Base-by-base conservation (phyloP, 2,329 filamentous ascomycete genomes). In the Trichoderma guizhouense region DNA sequence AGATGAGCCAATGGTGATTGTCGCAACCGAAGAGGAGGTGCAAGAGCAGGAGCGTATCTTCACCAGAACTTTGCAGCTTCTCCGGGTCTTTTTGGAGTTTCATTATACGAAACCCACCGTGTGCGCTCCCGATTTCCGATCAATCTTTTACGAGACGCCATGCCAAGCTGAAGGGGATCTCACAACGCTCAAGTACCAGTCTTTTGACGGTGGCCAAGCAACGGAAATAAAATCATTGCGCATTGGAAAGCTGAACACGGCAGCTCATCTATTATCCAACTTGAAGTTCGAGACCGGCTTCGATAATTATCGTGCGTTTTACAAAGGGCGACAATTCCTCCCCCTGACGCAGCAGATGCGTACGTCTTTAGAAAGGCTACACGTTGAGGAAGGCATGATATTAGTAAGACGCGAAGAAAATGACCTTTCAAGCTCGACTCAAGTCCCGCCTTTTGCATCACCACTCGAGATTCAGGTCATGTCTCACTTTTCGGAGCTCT, bases 401-500 rank as follows among this genome's bases (percentile, higher is more conserved):
- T 83, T 94, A 24, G 86, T 94, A 58, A 91, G 89, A 75, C 85
- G 86, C 18, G 87, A 89, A 57, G 84, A 86, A 24, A 84, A 86
- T 15, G 78, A 81, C 0, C 79, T 82, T 9, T 80, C 82, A 4
- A 80, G 84, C 71, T 78, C 85, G 30, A 76, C 83, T 73, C 78
- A 84, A 34, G 82, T 86, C 67, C 85, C 84, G 73, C 86, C 81
- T 66, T 89, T 83, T 64, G 87, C 84, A 61, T 90, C 84, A 74
- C 87, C 83, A 43, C 86, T 98, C 3, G 94, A 98, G 78, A 86
- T 89, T 14, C 93, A 95, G 76, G 90, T 98, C 26, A 84, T 96
- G 75, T 87, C 90, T 71, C 93, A 97, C 79, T 97, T 97, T 77
- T 88, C 93, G 69, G 90, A 95, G 73, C 83, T 99, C 28, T 97